These are phyloP conservation scores for Nepenthes mirabilis DNA, from an alignment of 148 eudicot species.

Conservation along the genomic window DNA sequence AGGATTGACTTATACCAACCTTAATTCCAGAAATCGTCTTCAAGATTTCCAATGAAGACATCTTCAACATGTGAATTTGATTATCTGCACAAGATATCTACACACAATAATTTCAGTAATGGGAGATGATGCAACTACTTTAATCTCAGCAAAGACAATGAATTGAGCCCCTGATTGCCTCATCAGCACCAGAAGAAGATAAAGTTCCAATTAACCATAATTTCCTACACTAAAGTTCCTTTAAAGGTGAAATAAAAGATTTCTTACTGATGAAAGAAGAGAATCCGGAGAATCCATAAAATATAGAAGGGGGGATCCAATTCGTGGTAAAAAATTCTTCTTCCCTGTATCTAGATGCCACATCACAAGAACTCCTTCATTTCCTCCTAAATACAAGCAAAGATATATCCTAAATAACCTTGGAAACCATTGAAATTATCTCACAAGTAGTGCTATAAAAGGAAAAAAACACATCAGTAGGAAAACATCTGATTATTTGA, in stretches of 20 bases:
- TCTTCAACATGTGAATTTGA: conserved; percentile 56
- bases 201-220: not conserved
- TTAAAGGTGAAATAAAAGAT: not conserved
- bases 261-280: conserved; percentile 59
- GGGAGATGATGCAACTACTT: not conserved
- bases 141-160: conserved; percentile 1
- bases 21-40: conserved; percentile 86
- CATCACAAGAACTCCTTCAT: conserved; percentile 90
- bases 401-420: not conserved
- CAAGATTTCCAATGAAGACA: conserved; percentile 66
- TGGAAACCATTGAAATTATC: not conserved
- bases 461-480: too few species aligned
- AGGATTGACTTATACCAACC: conserved; percentile 31
- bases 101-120: conserved; percentile 16
- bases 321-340: conserved; percentile 68
- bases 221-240: not conserved
- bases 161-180: too few species aligned
- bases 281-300: conserved; percentile 68
- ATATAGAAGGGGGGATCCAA: conserved; percentile 71
- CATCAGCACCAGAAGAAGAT: too few species aligned
- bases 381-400: conserved; percentile 48
- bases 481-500: too few species aligned
- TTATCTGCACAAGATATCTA: conserved; percentile 94
- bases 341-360: conserved; percentile 97
- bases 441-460: too few species aligned